A percentile compares a stretch with the other conserved stretches of the same genome.
Evolutionary conservation across 2,329 filamentous ascomycete species (phyloP).

Genomic region (Chalaropsis ovoidea): DNA sequence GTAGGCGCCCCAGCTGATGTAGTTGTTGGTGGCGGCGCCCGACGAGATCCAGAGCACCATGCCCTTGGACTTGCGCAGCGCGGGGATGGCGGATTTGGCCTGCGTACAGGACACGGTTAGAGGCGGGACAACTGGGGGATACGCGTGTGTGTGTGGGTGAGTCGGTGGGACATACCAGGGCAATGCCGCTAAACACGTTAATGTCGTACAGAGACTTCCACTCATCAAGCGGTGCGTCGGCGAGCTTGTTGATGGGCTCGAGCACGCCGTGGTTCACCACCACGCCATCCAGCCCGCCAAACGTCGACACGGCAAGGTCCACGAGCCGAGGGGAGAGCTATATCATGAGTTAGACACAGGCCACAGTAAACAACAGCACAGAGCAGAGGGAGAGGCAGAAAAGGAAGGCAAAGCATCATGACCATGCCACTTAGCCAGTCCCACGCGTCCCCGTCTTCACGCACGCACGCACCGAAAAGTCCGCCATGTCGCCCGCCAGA

Average conservation of each 20-base stretch:
- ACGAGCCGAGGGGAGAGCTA: constrained; percentile 45
- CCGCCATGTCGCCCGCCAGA: constrained; percentile 46
- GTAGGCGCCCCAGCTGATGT: constrained; percentile 68
- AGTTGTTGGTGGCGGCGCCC: constrained; percentile 58
- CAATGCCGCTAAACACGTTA: constrained; percentile 77
- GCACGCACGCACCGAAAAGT: constrained; percentile 42
- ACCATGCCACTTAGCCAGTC: neutral
- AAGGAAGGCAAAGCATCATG: neutral
- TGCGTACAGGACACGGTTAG: constrained; percentile 31
- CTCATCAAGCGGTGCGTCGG: constrained; percentile 55
- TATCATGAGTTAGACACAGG: constrained; percentile 9
- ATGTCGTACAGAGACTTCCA: constrained; percentile 70
- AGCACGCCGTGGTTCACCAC: constrained; percentile 82
- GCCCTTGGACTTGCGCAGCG: constrained; percentile 58
- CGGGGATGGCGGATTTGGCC: constrained; percentile 60
- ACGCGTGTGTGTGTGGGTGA: neutral
- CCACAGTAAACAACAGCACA: neutral
- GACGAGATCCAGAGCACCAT: constrained; percentile 70
- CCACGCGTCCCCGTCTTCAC: too few relatives aligned
- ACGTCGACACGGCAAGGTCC: constrained; percentile 54
- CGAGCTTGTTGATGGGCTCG: constrained; percentile 62
- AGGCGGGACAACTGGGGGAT: neutral
- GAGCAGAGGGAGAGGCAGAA: neutral
- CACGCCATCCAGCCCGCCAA: constrained; percentile 66
- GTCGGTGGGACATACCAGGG: constrained; percentile 48